Percentiles rank a stretch among this genome's conserved stretches.
These are phyloP conservation scores for Candida lessepsii DNA, from an alignment of 805 yeast species.

Conservation along the genomic window DNA sequence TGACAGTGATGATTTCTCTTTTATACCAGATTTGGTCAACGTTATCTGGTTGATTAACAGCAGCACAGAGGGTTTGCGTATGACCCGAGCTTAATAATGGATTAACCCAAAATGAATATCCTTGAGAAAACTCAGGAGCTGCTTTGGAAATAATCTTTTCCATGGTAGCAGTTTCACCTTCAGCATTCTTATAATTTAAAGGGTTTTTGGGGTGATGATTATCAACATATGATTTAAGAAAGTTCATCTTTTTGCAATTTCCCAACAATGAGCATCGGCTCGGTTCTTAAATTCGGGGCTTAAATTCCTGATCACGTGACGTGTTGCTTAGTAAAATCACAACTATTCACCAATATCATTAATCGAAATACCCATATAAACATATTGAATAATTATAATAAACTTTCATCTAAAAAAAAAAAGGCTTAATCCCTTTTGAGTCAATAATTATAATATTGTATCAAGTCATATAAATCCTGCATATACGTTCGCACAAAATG, in stretches of 20 bases:
- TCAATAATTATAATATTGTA: too few species aligned
- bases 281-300: too few species aligned
- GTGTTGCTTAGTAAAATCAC: too few species aligned
- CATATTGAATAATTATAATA: too few species aligned
- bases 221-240: constrained; percentile 25
- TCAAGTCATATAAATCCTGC: constrained; percentile 1
- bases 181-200: constrained; percentile 17
- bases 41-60: constrained; percentile 41
- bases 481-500: constrained; percentile 1
- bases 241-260: too few species aligned
- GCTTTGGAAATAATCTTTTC: constrained; percentile 34
- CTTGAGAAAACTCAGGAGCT: constrained; percentile 42
- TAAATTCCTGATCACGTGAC: too few species aligned
- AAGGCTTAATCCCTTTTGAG: too few species aligned
- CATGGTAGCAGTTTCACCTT: constrained; percentile 5
- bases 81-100: constrained; percentile 50
- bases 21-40: constrained; percentile 46
- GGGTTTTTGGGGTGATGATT: constrained; percentile 25
- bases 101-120: constrained; percentile 40
- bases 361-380: too few species aligned
- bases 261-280: too few species aligned
- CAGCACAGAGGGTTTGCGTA: constrained; percentile 49
- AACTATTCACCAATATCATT: too few species aligned
- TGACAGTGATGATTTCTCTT: constrained; percentile 38
- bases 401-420: too few species aligned